Percentiles rank a stretch among this genome's conserved stretches.
Conservation (phyloP, 2,329 filamentous ascomycete species). For the Colletotrichum melonis region DNA sequence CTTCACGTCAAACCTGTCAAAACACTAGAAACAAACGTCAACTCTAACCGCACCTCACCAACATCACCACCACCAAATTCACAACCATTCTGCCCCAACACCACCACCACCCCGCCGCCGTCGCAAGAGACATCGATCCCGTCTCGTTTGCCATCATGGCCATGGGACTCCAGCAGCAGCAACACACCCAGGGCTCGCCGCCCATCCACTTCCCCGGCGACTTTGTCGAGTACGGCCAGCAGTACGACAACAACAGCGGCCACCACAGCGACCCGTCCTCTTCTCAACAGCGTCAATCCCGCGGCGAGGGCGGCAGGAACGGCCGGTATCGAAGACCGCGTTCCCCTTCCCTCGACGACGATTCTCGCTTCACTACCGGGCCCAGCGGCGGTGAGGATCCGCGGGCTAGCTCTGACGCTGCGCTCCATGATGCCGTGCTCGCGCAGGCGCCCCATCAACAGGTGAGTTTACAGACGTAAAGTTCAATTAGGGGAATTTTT, state of each 20-base stretch:
- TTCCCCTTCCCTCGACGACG: constrained; percentile 33
- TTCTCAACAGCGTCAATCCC: constrained; percentile 9
- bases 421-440: constrained; percentile 33
- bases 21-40: not conserved
- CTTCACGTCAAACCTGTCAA: not conserved
- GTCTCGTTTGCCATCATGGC: constrained; percentile 27
- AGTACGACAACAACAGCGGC: constrained; percentile 19
- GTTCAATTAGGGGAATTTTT: not conserved
- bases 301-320: constrained; percentile 7
- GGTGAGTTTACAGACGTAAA: constrained; percentile 1
- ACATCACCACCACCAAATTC: not conserved
- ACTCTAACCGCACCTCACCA: not conserved
- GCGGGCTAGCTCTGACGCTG: constrained; percentile 13
- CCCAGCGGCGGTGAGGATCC: constrained; percentile 16
- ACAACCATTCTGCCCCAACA: not conserved
- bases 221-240: constrained; percentile 29
- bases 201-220: constrained; percentile 29
- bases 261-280: not conserved
- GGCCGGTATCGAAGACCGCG: constrained; percentile 32
- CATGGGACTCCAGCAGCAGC: constrained; percentile 31
- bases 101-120: not conserved
- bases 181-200: constrained; percentile 24
- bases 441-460: constrained; percentile 30
- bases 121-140: constrained; percentile 1
- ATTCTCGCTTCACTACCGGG: constrained; percentile 32